Conservation (phyloP, 495 filamentous ascomycete genomes). For the Penicillium canariense region DNA sequence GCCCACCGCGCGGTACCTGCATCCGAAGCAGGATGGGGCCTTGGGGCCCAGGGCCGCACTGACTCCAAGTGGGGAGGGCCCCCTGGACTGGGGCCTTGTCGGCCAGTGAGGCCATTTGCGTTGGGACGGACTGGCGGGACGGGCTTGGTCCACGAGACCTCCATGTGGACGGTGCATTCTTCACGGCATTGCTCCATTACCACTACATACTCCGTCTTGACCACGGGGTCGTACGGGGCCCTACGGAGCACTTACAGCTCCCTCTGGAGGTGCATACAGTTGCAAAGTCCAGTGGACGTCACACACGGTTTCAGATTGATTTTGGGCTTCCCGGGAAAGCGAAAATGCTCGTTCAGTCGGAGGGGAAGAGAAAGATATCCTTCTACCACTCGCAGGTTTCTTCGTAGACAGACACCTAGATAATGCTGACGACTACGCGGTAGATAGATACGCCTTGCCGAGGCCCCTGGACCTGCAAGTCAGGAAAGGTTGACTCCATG, state of each 20-base stretch:
- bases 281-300: neutral
- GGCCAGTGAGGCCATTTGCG: neutral
- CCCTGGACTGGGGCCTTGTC: neutral
- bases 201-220: no score
- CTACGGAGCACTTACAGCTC: no score
- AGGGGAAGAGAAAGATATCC: no score
- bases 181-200: neutral
- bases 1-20: constrained; percentile 11
- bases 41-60: constrained; percentile 15
- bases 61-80: constrained; percentile 5
- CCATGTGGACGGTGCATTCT: constrained; percentile 26
- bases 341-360: no score
- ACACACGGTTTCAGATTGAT: constrained; percentile 20
- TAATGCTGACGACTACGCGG: no score
- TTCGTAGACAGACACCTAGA: no score
- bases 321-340: no score
- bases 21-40: constrained; percentile 4
- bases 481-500: neutral
- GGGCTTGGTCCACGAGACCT: constrained; percentile 27
- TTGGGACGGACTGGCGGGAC: neutral
- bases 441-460: no score
- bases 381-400: no score
- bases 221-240: no score
- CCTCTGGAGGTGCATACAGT: neutral
- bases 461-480: no score